These are phyloP conservation scores for Pilatotrama ljubarskyi DNA, from an alignment of 768 basidiomycete genomes.

Conservation along the genomic window DNA sequence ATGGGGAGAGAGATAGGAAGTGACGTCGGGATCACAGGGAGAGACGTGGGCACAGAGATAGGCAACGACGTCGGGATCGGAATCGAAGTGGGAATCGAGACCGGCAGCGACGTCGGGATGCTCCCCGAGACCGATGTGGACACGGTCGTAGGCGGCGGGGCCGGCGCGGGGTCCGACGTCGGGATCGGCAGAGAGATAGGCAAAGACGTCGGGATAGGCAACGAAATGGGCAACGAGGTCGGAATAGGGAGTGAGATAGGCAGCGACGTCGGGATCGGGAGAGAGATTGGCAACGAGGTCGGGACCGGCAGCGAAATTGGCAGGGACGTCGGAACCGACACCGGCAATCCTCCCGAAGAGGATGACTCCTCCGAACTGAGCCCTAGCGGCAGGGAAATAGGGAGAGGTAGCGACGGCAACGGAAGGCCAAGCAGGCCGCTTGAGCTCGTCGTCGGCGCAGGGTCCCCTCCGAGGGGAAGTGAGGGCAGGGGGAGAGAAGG, in stretches of 20 bases:
- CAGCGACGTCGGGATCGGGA: slow-evolving; percentile 3
- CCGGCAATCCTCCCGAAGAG: no score
- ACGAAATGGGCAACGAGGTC: background rate
- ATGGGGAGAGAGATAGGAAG: background rate
- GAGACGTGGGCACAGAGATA: no score
- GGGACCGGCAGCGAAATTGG: background rate
- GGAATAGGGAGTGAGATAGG: background rate
- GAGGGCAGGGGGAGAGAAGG: no score
- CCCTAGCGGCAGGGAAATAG: background rate
- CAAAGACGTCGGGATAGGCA: background rate
- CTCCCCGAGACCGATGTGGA: no score
- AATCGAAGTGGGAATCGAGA: background rate
- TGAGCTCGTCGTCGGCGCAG: no score
- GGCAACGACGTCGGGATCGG: slow-evolving; percentile 1
- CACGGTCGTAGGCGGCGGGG: no score
- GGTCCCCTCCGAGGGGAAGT: no score
- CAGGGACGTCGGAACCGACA: background rate
- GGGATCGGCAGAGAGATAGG: background rate
- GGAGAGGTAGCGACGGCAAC: no score
- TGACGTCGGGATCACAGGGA: no score
- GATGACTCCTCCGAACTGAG: no score
- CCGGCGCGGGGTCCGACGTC: no score
- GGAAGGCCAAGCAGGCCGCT: no score
- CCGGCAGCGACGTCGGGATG: background rate
- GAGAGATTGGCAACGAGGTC: background rate